A percentile compares a stretch with the other conserved stretches of the same genome.
phyloP scores from a whole-genome alignment of 176 grass and related monocot genomes.

The Aegilops speltoides region DNA sequence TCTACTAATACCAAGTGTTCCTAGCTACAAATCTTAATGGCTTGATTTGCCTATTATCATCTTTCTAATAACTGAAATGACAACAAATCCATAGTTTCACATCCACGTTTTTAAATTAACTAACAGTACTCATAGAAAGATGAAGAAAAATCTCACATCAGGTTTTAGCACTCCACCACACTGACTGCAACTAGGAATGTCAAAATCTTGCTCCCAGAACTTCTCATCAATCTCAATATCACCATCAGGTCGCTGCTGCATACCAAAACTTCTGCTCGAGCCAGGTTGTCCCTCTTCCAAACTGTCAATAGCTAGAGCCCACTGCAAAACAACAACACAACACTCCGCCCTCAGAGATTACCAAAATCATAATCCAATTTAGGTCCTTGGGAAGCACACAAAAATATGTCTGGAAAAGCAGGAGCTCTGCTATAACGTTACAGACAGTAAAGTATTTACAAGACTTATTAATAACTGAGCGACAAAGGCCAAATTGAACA shows the following conservation, averaged over 20 bases:
- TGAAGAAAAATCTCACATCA: slow-evolving; percentile 47
- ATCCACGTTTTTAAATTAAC: not conserved
- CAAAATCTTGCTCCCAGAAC: slow-evolving; percentile 95
- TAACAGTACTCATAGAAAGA: slow-evolving; percentile 6
- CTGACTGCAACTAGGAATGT: slow-evolving; percentile 76
- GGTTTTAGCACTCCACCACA: slow-evolving; percentile 93
- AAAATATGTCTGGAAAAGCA: not conserved
- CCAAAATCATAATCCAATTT: not conserved
- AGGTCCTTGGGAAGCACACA: not conserved
- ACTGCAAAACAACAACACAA: slow-evolving; percentile 49
- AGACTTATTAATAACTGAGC: not conserved
- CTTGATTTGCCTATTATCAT: too few relatives aligned
- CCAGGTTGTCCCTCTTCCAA: slow-evolving; percentile 56
- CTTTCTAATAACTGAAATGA: not conserved
- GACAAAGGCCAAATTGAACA: not conserved
- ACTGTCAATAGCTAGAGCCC: slow-evolving; percentile 84
- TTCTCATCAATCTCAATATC: slow-evolving; percentile 98
- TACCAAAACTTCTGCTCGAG: slow-evolving; percentile 80
- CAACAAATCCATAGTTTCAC: slow-evolving; percentile 4
- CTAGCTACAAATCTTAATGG: too few relatives aligned
- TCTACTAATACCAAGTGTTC: too few relatives aligned
- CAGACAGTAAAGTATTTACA: not conserved
- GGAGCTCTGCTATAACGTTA: not conserved
- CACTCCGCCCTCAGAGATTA: not conserved
- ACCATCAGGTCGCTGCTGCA: slow-evolving; percentile 92